Evolutionary conservation across 2,329 filamentous ascomycete species (phyloP), one percentile per base, ranked within the genome.

Genomic region (Diaporthe australafricana): DNA sequence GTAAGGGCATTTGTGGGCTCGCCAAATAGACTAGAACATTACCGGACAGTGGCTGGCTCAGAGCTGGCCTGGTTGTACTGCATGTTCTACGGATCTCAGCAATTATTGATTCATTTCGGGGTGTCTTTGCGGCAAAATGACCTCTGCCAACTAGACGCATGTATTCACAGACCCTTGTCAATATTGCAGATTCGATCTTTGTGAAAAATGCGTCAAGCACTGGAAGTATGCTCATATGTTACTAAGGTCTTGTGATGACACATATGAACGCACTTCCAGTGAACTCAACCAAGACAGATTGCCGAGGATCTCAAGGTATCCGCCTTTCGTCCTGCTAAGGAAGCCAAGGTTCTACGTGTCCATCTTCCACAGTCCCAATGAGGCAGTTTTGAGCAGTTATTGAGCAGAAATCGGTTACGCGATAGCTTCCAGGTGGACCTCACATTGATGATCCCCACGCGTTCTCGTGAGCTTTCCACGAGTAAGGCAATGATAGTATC

Each of bases 331-430:
- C 20, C 11, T 30, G 6, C 1, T 40, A 9, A 25, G 11, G 7
- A 11, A 17, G 60, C 45, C 60, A 8, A 60, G 60, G 20, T 1
- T 1, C 35, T 11, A 22, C 30, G n/a, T 22, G n/a, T 7, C 1
- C 7, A 45, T 32, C 30, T 8, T 11, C 11, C 8, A 20, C 17
- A 65, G n/a, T 14, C 30, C 20, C 9, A 12, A 25, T 20, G 60
- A 48, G 60, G 30, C 45, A 4, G 5, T 50, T 47, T 50, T 50
- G 60, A 50, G 60, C 60, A 65, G 30, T 65, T 65, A 50, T 50
- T 50, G 60, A 65, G 60, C 45, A 65, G n/a, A 50, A 65, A 50
- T 25, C 2, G 47, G 32, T 65, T 27, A 9, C 45, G 30, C 60
- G 22, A 38, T 50, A 20, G n/a, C 30, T 4, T 12, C 30, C 14